Evolutionary conservation across 176 grass and related monocot species (phyloP).

Genomic region (Cenchrus fungigraminus): DNA sequence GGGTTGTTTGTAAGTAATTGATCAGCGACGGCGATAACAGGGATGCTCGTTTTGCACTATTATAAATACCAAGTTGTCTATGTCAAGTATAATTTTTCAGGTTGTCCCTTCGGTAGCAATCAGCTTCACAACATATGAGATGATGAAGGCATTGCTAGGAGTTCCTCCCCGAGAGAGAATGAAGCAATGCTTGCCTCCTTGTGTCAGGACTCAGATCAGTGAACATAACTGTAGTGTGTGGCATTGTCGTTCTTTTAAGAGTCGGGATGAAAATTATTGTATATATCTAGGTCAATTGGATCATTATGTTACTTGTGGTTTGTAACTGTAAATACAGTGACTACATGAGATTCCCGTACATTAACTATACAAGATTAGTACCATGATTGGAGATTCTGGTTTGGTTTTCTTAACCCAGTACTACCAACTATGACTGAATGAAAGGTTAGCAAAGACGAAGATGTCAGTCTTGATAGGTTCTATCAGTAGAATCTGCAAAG

Average conservation of each 20-base stretch:
- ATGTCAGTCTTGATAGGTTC: neutral
- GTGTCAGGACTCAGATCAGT: neutral
- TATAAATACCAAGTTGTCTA: neutral
- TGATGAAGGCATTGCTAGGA: conserved; percentile 80
- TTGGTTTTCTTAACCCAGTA: neutral
- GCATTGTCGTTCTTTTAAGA: neutral
- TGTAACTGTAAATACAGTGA: conserved; percentile 4
- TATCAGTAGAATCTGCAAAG: neutral
- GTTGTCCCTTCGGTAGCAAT: conserved; percentile 95
- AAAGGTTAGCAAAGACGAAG: neutral
- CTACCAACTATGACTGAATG: neutral
- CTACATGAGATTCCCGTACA: neutral
- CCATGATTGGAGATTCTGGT: neutral
- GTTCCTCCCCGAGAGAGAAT: conserved; percentile 74
- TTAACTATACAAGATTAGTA: conserved; percentile 4
- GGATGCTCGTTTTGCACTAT: conserved; percentile 4
- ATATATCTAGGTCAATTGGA: neutral
- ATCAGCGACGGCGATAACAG: neutral
- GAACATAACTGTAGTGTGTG: neutral
- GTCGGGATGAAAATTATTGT: conserved; percentile 7
- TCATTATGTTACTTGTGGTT: conserved; percentile 25
- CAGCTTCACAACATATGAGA: conserved; percentile 93
- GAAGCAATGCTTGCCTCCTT: no score
- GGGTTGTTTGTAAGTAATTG: no score
- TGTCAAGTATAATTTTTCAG: conserved; percentile 42